Evolutionary conservation across 1,284 basidiomycete species (phyloP).

Genomic region (Taiwanofungus camphoratus): DNA sequence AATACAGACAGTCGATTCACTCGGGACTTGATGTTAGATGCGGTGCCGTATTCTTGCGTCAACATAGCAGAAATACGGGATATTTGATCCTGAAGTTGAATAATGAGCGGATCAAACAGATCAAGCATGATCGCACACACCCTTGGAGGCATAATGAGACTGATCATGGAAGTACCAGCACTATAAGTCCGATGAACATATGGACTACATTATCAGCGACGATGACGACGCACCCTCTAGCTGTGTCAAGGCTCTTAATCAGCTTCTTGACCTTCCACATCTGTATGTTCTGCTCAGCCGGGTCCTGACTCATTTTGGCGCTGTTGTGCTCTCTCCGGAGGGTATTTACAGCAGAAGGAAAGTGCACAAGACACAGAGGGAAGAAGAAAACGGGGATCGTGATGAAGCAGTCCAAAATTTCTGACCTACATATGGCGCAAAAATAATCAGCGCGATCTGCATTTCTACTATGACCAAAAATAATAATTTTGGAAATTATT

Average conservation of each 20-base stretch:
- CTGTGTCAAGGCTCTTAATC: conserved; percentile 89
- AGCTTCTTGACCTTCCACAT: conserved; percentile 99
- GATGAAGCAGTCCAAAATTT: conserved; percentile 10
- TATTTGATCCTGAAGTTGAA: conserved; percentile 79
- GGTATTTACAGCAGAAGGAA: conserved; percentile 4
- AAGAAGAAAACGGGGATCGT: conserved; percentile 4
- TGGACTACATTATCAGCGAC: not conserved
- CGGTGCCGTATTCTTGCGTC: conserved; percentile 96
- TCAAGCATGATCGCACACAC: conserved; percentile 38
- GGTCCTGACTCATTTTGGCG: conserved; percentile 68
- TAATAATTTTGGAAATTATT: too few relatives aligned
- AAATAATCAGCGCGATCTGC: conserved; percentile 9
- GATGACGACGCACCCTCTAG: conserved; percentile 66
- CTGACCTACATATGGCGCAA: not conserved
- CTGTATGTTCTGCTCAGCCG: conserved; percentile 84
- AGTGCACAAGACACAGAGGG: not conserved
- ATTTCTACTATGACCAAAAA: too few relatives aligned
- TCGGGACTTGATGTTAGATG: conserved; percentile 99
- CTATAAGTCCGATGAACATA: conserved; percentile 32
- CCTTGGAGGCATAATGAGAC: conserved; percentile 93
- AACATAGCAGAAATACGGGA: conserved; percentile 93
- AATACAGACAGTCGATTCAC: conserved; percentile 98
- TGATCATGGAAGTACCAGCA: conserved; percentile 99
- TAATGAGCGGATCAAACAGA: conserved; percentile 14
- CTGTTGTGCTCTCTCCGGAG: conserved; percentile 7